Percentiles rank a stretch among this genome's conserved stretches.
Conservation (phyloP, 2,329 filamentous ascomycete species). For the Pseudogymnoascus sp. region DNA sequence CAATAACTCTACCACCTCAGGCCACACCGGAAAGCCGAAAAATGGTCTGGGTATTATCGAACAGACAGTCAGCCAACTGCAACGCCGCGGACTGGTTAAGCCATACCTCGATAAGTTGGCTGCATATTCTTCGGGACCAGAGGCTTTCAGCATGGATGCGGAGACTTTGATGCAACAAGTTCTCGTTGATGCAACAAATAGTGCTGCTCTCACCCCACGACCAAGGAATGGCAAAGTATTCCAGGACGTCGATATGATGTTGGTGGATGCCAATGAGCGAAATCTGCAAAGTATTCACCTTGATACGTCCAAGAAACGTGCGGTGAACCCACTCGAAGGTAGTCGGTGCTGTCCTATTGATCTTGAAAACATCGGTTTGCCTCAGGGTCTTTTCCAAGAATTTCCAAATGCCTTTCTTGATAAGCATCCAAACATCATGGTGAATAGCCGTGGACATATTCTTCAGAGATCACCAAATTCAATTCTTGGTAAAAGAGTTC, state of each 20-base stretch:
- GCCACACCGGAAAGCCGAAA: too few species aligned
- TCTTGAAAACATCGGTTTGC: background rate
- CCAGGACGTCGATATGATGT: background rate
- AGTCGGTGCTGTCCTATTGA: background rate
- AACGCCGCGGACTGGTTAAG: background rate
- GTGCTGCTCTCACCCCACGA: background rate
- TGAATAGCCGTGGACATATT: background rate
- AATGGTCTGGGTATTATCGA: conserved; percentile 3
- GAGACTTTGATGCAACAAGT: conserved; percentile 1
- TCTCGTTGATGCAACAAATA: conserved; percentile 2
- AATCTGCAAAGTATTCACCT: background rate
- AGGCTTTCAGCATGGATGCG: background rate
- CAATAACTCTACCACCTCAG: background rate
- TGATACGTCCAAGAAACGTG: background rate
- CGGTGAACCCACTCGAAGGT: background rate
- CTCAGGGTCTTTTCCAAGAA: background rate
- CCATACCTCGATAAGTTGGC: background rate
- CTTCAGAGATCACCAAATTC: background rate
- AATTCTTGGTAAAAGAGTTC: too few species aligned
- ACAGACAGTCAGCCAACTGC: conserved; percentile 1
- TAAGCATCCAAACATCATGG: background rate
- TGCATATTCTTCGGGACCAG: background rate
- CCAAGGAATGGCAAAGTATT: background rate
- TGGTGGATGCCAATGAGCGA: background rate
- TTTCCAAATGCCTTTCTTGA: background rate